Conservation (phyloP, 768 basidiomycete species). For the Rhodosporidiobolus odoratus region DNA sequence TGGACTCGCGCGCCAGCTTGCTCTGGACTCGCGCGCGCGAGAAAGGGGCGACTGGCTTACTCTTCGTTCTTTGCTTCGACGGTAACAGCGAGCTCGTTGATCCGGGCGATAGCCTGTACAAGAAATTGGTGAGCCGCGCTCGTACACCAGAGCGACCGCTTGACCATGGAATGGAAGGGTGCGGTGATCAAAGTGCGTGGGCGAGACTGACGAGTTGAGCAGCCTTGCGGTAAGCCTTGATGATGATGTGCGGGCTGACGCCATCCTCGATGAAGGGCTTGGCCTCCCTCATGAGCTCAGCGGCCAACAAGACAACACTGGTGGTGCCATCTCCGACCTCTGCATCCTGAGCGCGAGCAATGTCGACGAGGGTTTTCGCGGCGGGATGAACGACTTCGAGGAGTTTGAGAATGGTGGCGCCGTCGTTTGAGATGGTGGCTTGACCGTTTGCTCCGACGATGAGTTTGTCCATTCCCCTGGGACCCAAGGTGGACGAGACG, state of each 20-base stretch:
- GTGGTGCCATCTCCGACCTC: conserved; percentile 99
- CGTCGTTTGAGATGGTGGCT: conserved; percentile 99
- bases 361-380: conserved; percentile 94
- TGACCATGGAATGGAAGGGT: background rate
- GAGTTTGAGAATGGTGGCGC: conserved; percentile 94
- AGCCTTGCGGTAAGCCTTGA: conserved; percentile 89
- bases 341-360: conserved; percentile 95
- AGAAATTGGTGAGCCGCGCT: background rate
- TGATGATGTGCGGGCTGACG: conserved; percentile 93
- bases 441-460: conserved; percentile 80
- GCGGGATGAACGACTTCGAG: conserved; percentile 98
- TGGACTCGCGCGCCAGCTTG: too few species aligned
- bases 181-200: background rate
- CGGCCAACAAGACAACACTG: conserved; percentile 87
- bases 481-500: conserved; percentile 89
- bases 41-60: conserved; percentile 53
- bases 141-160: background rate
- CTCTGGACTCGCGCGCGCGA: background rate
- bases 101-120: conserved; percentile 65
- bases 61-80: conserved; percentile 84
- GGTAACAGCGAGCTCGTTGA: conserved; percentile 80
- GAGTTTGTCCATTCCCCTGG: conserved; percentile 97
- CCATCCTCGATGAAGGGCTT: conserved; percentile 89
- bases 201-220: conserved; percentile 65
- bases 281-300: conserved; percentile 89